Conservation (phyloP, 2,329 filamentous ascomycete genomes). For the Moelleriella libera region DNA sequence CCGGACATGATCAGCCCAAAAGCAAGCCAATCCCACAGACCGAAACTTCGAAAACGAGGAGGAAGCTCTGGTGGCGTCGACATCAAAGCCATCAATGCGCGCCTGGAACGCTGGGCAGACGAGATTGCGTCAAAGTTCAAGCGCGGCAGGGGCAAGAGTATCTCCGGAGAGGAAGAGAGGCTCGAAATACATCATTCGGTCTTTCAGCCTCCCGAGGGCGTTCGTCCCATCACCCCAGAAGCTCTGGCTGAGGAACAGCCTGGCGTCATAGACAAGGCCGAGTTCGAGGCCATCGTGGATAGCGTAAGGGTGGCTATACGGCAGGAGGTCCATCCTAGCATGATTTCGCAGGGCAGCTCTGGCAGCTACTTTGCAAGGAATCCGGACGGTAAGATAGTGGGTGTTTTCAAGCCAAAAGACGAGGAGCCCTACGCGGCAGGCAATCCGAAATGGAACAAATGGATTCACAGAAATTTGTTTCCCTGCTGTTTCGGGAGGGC, state of each 20-base stretch:
- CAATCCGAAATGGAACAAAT: constrained; percentile 99
- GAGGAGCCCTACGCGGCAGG: constrained; percentile 95
- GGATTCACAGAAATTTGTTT: constrained; percentile 95
- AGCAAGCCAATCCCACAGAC: constrained; percentile 15
- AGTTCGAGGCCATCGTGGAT: constrained; percentile 82
- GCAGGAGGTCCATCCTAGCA: constrained; percentile 79
- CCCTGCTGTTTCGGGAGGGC: constrained; percentile 94
- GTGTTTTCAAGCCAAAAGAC: constrained; percentile 97
- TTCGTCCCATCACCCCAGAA: constrained; percentile 67
- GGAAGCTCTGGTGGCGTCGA: constrained; percentile 81
- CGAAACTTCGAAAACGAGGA: constrained; percentile 30
- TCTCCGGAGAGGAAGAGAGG: constrained; percentile 61
- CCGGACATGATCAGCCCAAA: constrained; percentile 46
- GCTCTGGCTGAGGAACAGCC: constrained; percentile 49
- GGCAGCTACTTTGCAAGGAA: constrained; percentile 97
- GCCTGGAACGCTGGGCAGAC: constrained; percentile 90
- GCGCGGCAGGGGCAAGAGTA: constrained; percentile 61
- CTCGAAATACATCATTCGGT: constrained; percentile 96
- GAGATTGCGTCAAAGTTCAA: constrained; percentile 98
- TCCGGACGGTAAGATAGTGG: constrained; percentile 81
- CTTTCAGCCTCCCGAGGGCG: constrained; percentile 82
- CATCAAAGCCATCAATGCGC: constrained; percentile 94
- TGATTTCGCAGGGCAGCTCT: constrained; percentile 95
- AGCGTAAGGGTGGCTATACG: constrained; percentile 85
- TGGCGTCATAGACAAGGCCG: constrained; percentile 56